Evolutionary conservation across 2,329 filamentous ascomycete genomes (phyloP).

Genomic region (Pleurostoma richardsiae): DNA sequence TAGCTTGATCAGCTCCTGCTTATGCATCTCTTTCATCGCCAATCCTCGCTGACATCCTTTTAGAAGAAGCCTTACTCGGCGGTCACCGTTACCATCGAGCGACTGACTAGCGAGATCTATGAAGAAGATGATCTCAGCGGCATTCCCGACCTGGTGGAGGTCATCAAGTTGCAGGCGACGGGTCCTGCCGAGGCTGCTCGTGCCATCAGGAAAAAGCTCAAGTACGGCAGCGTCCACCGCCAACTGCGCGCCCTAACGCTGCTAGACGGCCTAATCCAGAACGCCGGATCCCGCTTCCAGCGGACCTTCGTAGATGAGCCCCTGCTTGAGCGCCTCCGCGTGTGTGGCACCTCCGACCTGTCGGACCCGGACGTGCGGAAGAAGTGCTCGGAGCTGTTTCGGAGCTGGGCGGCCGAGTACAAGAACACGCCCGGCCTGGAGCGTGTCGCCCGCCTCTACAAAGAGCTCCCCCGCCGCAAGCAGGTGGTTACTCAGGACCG

Average conservation of each 20-base stretch:
- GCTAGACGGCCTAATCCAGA: constrained; percentile 90
- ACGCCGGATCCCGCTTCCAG: constrained; percentile 84
- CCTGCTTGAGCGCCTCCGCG: constrained; percentile 81
- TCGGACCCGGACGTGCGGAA: constrained; percentile 82
- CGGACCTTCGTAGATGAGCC: constrained; percentile 85
- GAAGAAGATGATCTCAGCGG: constrained; percentile 89
- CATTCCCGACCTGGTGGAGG: constrained; percentile 90
- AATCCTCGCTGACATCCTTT: constrained; percentile 1
- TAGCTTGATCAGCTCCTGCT: background rate
- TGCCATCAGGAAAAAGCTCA: constrained; percentile 95
- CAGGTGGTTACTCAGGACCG: constrained; percentile 70
- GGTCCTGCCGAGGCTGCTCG: constrained; percentile 87
- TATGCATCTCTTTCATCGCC: background rate
- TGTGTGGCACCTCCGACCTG: constrained; percentile 79
- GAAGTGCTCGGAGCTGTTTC: constrained; percentile 83
- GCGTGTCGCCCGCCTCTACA: constrained; percentile 73
- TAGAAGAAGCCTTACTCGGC: constrained; percentile 88
- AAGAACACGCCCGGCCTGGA: constrained; percentile 76
- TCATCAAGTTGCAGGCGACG: constrained; percentile 81
- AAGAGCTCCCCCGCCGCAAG: constrained; percentile 62
- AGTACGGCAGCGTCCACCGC: constrained; percentile 92
- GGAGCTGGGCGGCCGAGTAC: constrained; percentile 80
- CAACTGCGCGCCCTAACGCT: constrained; percentile 86
- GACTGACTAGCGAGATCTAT: constrained; percentile 81
- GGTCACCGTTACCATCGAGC: constrained; percentile 87